Base-by-base conservation (phyloP, 2,329 filamentous ascomycete genomes). In the Lachnellula cervina region DNA sequence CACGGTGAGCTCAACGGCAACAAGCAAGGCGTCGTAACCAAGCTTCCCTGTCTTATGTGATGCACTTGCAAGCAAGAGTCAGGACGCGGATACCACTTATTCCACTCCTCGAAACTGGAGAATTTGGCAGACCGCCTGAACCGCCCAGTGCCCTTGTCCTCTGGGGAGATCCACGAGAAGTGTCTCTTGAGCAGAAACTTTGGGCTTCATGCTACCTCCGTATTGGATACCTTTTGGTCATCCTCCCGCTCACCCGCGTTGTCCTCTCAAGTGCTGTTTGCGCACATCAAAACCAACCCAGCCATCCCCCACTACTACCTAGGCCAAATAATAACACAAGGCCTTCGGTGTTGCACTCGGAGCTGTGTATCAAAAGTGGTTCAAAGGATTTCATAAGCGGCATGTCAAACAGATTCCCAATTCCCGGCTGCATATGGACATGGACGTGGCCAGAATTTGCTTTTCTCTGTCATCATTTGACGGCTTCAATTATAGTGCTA, bases 211-310 rank as follows among this genome's bases (percentile, higher is more conserved):
- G 46, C 44, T 46, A 45, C n/a, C 19, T 54, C 52, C 52, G 55
- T 54, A 58, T 60, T 55, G 52, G 51, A 59, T 40, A 35, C 43
- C 35, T 32, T 37, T 40, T 25, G 42, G 49, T 46, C 35, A 59
- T 57, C 53, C 37, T 51, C 52, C 51, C 55, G 54, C 51, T 49
- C 50, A 54, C 35, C 55, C 46, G 51, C 56, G 52, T 49, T 37
- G 45, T 46, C 38, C 19, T 49, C 35, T 19, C n/a, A 13, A 48
- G 32, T 19, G 14, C 48, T 38, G 21, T 50, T 42, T 52, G 21
- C 51, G 28, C 28, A 32, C 28, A 32, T 32, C 28, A 32, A 32
- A 11, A 32, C 28, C 28, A 32, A 32, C 8, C 28, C 28, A 32
- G 28, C 28, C 46, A 47, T 8, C 46, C 44, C 14, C 17, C 55